Evolutionary conservation across 495 filamentous ascomycete genomes (phyloP).

Genomic region (Staphylotrichum tortipilum): DNA sequence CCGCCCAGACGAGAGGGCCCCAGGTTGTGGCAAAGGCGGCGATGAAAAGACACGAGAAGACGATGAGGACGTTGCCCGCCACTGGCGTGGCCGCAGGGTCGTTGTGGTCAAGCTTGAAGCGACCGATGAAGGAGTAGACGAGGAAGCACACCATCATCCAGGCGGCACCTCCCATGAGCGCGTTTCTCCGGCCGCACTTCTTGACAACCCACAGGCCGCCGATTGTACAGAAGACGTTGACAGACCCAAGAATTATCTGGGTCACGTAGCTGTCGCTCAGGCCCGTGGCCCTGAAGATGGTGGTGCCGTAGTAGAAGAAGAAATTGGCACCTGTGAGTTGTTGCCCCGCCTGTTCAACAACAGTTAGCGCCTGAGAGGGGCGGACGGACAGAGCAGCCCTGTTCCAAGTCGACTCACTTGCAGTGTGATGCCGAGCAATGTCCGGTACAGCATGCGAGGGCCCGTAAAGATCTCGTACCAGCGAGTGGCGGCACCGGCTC

Average conservation of each 20-base stretch:
- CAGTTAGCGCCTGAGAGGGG: no score
- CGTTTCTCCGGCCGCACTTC: conserved; percentile 57
- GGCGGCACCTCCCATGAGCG: conserved; percentile 55
- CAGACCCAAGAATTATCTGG: conserved; percentile 63
- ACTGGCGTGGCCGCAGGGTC: conserved; percentile 43
- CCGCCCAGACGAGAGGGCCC: conserved; percentile 79
- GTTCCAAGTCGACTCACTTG: conserved; percentile 33
- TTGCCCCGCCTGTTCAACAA: conserved; percentile 45
- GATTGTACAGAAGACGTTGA: conserved; percentile 68
- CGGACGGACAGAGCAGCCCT: no score
- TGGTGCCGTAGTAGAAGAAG: conserved; percentile 76
- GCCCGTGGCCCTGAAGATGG: conserved; percentile 61
- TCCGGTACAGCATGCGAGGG: conserved; percentile 66
- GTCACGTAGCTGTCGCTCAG: conserved; percentile 61
- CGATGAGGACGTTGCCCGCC: conserved; percentile 64
- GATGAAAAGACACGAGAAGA: conserved; percentile 74
- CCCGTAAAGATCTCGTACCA: conserved; percentile 64
- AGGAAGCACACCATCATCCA: conserved; percentile 68
- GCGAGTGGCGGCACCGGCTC: conserved; percentile 47
- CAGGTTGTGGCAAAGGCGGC: conserved; percentile 59
- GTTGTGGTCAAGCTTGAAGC: conserved; percentile 44
- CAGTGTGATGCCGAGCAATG: conserved; percentile 57
- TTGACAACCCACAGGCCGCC: conserved; percentile 67
- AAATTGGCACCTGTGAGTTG: conserved; percentile 69
- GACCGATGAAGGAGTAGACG: conserved; percentile 65